Conservation (phyloP, 2,329 filamentous ascomycete species). For the Fusarium floridanum region DNA sequence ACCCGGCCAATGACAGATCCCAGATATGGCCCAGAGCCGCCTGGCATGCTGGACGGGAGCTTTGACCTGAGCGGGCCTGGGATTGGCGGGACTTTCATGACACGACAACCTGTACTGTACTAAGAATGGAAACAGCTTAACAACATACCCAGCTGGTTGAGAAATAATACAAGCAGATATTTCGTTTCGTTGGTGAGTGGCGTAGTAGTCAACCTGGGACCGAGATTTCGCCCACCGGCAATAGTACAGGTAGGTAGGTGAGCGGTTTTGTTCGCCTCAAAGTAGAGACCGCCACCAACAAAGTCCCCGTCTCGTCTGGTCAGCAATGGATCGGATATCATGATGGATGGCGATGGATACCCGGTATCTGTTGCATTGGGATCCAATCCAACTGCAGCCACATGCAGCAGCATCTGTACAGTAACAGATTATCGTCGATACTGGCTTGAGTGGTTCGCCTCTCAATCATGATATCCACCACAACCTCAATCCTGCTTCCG, state of each 20-base stretch:
- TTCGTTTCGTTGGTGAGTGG: not conserved
- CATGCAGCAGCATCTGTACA: conserved; percentile 2
- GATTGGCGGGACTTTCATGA: conserved; percentile 1
- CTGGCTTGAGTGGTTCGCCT: not conserved
- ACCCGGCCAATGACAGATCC: conserved; percentile 34
- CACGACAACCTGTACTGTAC: not conserved
- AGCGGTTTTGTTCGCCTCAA: not conserved
- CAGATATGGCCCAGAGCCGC: conserved; percentile 31
- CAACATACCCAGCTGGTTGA: not conserved
- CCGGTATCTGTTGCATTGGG: not conserved
- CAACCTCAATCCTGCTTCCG: not conserved
- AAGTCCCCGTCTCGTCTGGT: not conserved
- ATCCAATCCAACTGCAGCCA: not conserved
- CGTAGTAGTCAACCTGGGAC: not conserved
- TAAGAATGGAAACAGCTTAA: not conserved
- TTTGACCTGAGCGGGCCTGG: not conserved
- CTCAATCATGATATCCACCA: conserved; percentile 1
- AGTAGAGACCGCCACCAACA: not conserved
- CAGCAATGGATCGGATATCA: conserved; percentile 26
- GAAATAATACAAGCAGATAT: not conserved
- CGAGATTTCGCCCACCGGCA: not conserved
- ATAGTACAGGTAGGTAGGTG: not conserved
- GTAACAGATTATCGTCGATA: not conserved
- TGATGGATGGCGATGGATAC: conserved; percentile 26
- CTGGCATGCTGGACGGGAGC: not conserved